Evolutionary conservation across 371 early-diverging fungal genomes (phyloP).

Genomic region (Dinochytrium kinnereticum): DNA sequence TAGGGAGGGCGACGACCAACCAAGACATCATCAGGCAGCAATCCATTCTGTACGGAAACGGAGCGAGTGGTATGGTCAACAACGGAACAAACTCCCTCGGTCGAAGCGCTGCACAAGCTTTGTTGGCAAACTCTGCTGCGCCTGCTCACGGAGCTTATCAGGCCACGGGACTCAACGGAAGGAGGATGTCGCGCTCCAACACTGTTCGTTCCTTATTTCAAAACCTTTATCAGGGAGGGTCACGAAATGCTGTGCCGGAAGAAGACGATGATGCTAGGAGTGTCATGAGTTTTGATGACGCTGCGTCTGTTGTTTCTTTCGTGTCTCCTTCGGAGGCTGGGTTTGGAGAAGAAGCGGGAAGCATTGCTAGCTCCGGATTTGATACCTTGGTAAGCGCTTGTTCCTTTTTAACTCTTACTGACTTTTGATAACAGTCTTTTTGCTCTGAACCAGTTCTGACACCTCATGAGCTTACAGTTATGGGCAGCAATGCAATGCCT

Average conservation of each 20-base stretch:
- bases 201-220: not conserved
- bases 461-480: conserved; percentile 49
- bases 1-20: too few relatives aligned
- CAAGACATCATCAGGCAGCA: too few relatives aligned
- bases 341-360: conserved; percentile 29
- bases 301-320: conserved; percentile 36
- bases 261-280: not conserved
- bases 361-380: conserved; percentile 20
- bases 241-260: not conserved
- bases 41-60: too few relatives aligned
- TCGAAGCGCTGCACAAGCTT: too few relatives aligned
- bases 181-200: not conserved
- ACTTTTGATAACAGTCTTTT: conserved; percentile 40
- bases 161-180: too few relatives aligned
- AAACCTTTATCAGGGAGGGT: not conserved
- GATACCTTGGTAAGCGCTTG: conserved; percentile 34
- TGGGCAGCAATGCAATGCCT: conserved; percentile 34
- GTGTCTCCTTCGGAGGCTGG: conserved; percentile 21
- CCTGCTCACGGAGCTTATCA: too few relatives aligned
- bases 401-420: not conserved
- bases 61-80: too few relatives aligned
- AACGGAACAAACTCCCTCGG: too few relatives aligned
- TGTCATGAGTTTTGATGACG: conserved; percentile 27
- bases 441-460: conserved; percentile 57
- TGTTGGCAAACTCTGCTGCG: too few relatives aligned